phyloP scores from a whole-genome alignment of 306 rosid genomes.

The Sphenostylis stenocarpa region DNA sequence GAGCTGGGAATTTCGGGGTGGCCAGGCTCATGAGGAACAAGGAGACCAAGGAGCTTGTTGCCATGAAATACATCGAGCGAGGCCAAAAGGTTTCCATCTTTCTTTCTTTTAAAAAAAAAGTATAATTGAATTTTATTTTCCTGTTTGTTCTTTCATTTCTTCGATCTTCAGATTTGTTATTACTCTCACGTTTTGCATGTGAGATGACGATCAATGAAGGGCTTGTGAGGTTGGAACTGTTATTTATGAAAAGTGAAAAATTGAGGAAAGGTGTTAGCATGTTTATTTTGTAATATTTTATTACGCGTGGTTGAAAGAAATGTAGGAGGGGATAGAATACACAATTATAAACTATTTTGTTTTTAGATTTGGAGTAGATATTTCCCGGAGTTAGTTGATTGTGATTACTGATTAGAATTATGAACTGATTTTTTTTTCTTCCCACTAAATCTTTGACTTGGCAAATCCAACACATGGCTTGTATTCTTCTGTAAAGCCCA shows the following conservation, averaged over 20 bases:
- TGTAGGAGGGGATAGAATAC: constrained; percentile 2
- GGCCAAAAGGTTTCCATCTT: constrained; percentile 54
- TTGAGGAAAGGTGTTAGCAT: neutral
- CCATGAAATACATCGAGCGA: constrained; percentile 82
- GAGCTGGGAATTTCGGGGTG: constrained; percentile 76
- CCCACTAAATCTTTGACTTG: constrained; percentile 24
- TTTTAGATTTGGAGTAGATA: constrained; percentile 4
- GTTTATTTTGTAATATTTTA: constrained; percentile 15
- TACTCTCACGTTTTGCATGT: constrained; percentile 21
- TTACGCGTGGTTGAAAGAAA: constrained; percentile 2
- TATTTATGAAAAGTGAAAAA: constrained; percentile 33
- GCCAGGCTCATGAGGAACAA: constrained; percentile 71
- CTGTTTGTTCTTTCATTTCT: neutral
- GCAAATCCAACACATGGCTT: neutral
- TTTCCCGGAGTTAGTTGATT: constrained; percentile 15
- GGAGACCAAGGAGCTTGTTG: constrained; percentile 80
- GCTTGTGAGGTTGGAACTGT: constrained; percentile 11
- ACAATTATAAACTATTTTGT: neutral
- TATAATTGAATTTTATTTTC: neutral
- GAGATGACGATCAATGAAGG: constrained; percentile 12
- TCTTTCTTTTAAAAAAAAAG: neutral
- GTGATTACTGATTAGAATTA: constrained; percentile 14
- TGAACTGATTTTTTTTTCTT: neutral
- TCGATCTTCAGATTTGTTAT: constrained; percentile 23
- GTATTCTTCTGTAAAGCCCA: neutral